These are phyloP conservation scores for Aquilaria agallochum DNA, from an alignment of 441 rosid species.

Conservation along the genomic window DNA sequence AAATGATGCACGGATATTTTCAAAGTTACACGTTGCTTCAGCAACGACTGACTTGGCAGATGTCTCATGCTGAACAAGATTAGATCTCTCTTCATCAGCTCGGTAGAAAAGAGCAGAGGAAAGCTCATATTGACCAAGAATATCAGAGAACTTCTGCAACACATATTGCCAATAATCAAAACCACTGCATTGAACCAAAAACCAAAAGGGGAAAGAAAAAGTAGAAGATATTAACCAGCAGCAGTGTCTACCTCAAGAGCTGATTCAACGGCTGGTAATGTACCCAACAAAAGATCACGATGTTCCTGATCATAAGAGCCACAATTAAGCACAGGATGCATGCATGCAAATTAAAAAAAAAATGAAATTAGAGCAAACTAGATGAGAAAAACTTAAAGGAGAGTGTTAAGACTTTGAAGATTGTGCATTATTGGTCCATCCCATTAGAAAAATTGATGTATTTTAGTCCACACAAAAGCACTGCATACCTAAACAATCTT, in stretches of 20 bases:
- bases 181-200: slow-evolving; percentile 14
- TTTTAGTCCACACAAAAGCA: too few relatives aligned
- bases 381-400: slow-evolving; percentile 5
- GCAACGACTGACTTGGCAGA: slow-evolving; percentile 88
- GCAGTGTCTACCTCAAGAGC: slow-evolving; percentile 69
- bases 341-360: not conserved
- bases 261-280: slow-evolving; percentile 81
- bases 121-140: slow-evolving; percentile 74
- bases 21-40: slow-evolving; percentile 74
- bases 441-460: too few relatives aligned
- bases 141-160: slow-evolving; percentile 78
- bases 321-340: slow-evolving; percentile 2
- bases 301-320: slow-evolving; percentile 65
- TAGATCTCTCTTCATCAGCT: slow-evolving; percentile 91
- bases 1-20: slow-evolving; percentile 65
- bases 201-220: slow-evolving; percentile 20
- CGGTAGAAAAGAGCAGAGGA: slow-evolving; percentile 67
- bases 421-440: too few relatives aligned
- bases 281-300: slow-evolving; percentile 82
- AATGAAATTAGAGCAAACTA: not conserved
- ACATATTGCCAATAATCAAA: slow-evolving; percentile 24
- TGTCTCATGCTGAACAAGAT: slow-evolving; percentile 70
- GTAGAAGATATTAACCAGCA: slow-evolving; percentile 4
- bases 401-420: not conserved
- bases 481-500: slow-evolving; percentile 4